A percentile compares a stretch with the other conserved stretches of the same genome.
These are phyloP conservation scores for Adansonia gregorii DNA, from an alignment of 441 rosid genomes.

Conservation along the genomic window DNA sequence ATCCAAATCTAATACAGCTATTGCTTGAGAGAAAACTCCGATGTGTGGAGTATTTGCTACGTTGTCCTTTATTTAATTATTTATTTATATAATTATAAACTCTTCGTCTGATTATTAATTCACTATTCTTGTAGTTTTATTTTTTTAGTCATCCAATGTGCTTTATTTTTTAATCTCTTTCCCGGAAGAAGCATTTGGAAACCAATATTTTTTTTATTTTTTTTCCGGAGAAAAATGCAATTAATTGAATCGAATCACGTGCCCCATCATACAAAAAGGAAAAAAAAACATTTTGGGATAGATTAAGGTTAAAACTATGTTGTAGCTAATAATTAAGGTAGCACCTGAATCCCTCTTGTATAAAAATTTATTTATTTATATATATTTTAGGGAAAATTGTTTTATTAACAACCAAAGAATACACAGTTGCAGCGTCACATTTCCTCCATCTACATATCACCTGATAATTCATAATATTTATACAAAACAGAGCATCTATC, in stretches of 20 bases:
- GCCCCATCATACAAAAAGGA: not conserved
- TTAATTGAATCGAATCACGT: not conserved
- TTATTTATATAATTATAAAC: not conserved
- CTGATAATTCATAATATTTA: too few species aligned
- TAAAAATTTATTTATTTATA: too few species aligned
- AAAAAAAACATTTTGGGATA: not conserved
- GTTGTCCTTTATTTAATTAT: not conserved
- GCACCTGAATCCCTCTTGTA: too few species aligned
- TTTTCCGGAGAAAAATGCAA: not conserved
- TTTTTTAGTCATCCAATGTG: not conserved
- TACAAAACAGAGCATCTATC: too few species aligned
- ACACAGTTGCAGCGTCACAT: too few species aligned
- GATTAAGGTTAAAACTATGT: too few species aligned
- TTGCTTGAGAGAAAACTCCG: not conserved
- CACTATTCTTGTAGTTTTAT: not conserved
- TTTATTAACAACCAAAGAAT: too few species aligned
- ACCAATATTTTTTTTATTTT: not conserved
- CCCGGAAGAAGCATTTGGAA: not conserved
- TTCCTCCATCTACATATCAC: too few species aligned
- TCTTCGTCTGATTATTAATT: not conserved
- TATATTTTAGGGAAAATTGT: too few species aligned
- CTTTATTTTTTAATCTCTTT: not conserved
- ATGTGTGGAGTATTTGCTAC: constrained; percentile 15
- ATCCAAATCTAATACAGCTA: not conserved
- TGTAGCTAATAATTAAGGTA: too few species aligned